Evolutionary conservation across 305 asterid genomes (phyloP).

Genomic region (Solanum chacoense): DNA sequence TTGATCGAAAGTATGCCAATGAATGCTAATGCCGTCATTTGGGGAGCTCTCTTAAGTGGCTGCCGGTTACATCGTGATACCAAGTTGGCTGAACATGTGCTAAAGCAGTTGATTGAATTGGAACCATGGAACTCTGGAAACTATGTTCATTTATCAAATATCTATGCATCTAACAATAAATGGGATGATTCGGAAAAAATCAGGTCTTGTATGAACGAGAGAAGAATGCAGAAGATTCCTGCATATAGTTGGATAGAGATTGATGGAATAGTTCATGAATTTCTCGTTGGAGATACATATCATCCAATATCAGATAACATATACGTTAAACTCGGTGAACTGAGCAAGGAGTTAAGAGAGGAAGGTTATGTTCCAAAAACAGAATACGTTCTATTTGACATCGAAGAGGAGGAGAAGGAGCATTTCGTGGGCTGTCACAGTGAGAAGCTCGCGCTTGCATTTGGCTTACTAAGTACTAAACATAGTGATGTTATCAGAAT

Average conservation of each 20-base stretch:
- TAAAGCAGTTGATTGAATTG: constrained; percentile 36
- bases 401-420: constrained; percentile 74
- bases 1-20: constrained; percentile 45
- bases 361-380: constrained; percentile 48
- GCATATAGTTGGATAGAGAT: constrained; percentile 70
- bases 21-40: constrained; percentile 49
- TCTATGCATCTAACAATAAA: constrained; percentile 49
- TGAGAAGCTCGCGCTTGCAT: constrained; percentile 63
- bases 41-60: constrained; percentile 63
- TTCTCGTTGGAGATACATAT: constrained; percentile 55
- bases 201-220: constrained; percentile 36
- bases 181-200: constrained; percentile 48
- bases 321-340: constrained; percentile 36
- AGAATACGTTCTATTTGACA: constrained; percentile 51
- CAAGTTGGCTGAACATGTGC: constrained; percentile 45
- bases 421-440: constrained; percentile 46
- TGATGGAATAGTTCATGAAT: constrained; percentile 62
- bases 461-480: constrained; percentile 35
- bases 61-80: constrained; percentile 51
- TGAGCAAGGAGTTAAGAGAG: constrained; percentile 32
- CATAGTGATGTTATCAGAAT: constrained; percentile 26
- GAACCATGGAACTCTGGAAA: constrained; percentile 68
- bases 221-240: constrained; percentile 42
- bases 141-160: constrained; percentile 55
- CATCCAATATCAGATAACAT: constrained; percentile 51